A percentile compares a stretch with the other conserved stretches of the same genome.
Evolutionary conservation across 306 rosid species (phyloP).

Genomic region (Sphenostylis stenocarpa): DNA sequence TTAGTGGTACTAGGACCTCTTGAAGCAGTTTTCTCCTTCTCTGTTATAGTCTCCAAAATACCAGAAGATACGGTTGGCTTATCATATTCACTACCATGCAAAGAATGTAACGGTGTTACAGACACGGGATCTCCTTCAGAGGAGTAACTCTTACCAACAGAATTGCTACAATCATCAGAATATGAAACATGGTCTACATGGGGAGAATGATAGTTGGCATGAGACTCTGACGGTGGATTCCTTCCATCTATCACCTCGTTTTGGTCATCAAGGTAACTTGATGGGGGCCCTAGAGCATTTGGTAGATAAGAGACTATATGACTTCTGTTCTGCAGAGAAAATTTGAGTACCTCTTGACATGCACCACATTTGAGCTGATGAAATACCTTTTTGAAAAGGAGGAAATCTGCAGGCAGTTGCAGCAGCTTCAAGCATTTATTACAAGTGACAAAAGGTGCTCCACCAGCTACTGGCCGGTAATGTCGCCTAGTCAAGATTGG

Average conservation of each 20-base stretch:
- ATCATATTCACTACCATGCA: conserved; percentile 6
- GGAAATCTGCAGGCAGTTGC: conserved; percentile 87
- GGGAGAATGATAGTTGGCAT: conserved; percentile 20
- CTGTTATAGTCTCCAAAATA: conserved; percentile 33
- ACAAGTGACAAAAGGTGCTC: conserved; percentile 82
- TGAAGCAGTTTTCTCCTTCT: conserved; percentile 38
- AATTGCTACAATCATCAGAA: conserved; percentile 65
- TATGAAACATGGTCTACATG: conserved; percentile 48
- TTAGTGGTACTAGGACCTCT: conserved; percentile 34
- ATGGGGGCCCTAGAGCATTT: conserved; percentile 36
- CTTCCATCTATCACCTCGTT: conserved; percentile 29
- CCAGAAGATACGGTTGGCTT: conserved; percentile 30
- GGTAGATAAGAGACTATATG: conserved; percentile 56
- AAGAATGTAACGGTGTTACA: conserved; percentile 13
- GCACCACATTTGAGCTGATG: conserved; percentile 76
- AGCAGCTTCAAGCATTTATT: conserved; percentile 61
- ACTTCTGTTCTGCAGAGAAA: conserved; percentile 57
- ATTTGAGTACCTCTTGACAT: conserved; percentile 78
- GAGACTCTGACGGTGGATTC: conserved; percentile 35
- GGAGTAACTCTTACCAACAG: conserved; percentile 57
- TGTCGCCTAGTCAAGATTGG: conserved; percentile 54
- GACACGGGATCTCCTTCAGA: conserved; percentile 51
- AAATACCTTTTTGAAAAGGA: conserved; percentile 61
- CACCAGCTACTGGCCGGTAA: conserved; percentile 86
- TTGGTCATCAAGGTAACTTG: conserved; percentile 43